phyloP scores from a whole-genome alignment of 2,329 filamentous ascomycete species.

The Botryotinia calthae region DNA sequence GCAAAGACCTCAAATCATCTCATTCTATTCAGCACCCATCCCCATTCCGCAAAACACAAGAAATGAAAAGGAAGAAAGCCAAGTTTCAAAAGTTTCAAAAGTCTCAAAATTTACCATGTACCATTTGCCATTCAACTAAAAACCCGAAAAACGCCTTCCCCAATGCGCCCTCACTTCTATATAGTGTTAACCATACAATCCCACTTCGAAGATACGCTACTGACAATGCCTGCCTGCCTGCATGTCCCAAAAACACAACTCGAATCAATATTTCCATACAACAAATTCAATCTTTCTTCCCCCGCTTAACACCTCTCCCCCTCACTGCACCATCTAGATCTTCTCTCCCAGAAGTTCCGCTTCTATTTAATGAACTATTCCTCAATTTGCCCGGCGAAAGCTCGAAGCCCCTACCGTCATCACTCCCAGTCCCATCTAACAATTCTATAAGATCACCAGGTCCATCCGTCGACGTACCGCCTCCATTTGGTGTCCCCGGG shows the following conservation, averaged over 20 bases:
- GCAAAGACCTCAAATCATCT: too few species aligned
- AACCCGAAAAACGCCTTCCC: neutral
- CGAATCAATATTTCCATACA: neutral
- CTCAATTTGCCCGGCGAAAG: constrained; percentile 28
- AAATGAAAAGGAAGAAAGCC: too few species aligned
- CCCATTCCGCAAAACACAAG: neutral
- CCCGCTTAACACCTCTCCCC: constrained; percentile 18
- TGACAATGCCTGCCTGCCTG: neutral
- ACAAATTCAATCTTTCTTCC: constrained; percentile 9
- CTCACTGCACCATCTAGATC: constrained; percentile 27
- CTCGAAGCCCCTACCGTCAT: constrained; percentile 47
- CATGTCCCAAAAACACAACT: neutral
- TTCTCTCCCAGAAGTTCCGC: constrained; percentile 26
- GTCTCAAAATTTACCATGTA: neutral
- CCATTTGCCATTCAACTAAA: neutral
- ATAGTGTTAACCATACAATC: neutral
- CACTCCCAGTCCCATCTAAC: constrained; percentile 57
- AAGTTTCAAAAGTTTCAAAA: neutral
- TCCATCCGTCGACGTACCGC: constrained; percentile 44
- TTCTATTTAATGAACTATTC: constrained; percentile 23
- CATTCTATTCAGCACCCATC: neutral
- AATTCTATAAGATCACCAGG: constrained; percentile 70
- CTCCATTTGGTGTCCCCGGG: constrained; percentile 40
- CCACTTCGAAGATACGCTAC: too few species aligned
- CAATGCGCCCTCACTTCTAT: constrained; percentile 12